Conservation (phyloP, 2,329 filamentous ascomycete genomes). For the Colletotrichum tropicale region DNA sequence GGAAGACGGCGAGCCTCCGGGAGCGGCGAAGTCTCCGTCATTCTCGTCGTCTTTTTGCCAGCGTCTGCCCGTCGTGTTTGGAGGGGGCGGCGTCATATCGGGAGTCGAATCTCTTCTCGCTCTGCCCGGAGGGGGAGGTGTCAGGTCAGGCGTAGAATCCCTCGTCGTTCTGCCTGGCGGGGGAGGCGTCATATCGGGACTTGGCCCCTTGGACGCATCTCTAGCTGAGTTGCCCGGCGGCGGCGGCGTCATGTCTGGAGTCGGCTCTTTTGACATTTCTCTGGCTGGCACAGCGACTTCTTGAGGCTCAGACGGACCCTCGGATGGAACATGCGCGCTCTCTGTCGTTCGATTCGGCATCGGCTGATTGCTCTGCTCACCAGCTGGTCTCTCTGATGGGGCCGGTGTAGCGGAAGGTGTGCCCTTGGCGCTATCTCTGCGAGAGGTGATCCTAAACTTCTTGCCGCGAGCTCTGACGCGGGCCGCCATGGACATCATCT, state of each 20-base stretch:
- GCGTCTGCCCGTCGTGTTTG: not conserved
- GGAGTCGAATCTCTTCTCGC: not conserved
- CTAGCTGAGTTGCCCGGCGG: not conserved
- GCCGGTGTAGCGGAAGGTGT: not conserved
- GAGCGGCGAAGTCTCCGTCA: not conserved
- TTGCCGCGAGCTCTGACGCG: constrained; percentile 60
- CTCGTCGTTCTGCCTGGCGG: not conserved
- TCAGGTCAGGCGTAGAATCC: not conserved
- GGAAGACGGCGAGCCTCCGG: not conserved
- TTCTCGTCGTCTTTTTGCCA: not conserved
- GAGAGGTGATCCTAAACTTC: constrained; percentile 54
- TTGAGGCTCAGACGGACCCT: not conserved
- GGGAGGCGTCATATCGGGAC: not conserved
- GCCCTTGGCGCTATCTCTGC: constrained; percentile 24
- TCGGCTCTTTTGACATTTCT: not conserved
- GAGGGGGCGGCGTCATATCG: constrained; percentile 2
- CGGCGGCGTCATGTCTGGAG: not conserved
- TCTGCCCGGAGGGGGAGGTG: not conserved
- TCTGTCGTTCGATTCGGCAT: not conserved
- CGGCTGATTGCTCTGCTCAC: not conserved
- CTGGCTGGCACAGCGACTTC: not conserved
- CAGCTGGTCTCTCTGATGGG: not conserved
- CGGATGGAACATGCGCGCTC: not conserved
- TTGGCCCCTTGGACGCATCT: not conserved
- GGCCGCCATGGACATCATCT: constrained; percentile 60